Conservation (phyloP, 805 yeast genomes). For the Spathaspora boniae region DNA sequence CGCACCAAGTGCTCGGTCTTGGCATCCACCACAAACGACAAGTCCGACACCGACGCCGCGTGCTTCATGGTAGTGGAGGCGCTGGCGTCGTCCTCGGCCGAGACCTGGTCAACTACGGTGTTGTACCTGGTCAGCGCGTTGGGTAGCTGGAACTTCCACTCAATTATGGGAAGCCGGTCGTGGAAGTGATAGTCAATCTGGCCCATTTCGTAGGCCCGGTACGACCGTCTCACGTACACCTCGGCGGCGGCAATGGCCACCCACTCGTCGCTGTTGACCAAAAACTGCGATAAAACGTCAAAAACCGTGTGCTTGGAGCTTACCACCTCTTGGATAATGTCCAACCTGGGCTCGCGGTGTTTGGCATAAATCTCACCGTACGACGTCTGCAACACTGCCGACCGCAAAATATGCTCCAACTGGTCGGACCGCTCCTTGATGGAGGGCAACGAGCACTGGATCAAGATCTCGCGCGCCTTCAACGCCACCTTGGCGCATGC, state of each 20-base stretch:
- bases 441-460: slow-evolving; percentile 96
- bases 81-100: slow-evolving; percentile 36
- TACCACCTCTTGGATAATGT: slow-evolving; percentile 82
- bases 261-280: slow-evolving; percentile 77
- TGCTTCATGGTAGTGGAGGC: slow-evolving; percentile 53
- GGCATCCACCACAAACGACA: slow-evolving; percentile 76
- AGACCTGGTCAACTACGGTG: slow-evolving; percentile 51
- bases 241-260: slow-evolving; percentile 96
- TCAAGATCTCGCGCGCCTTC: slow-evolving; percentile 92
- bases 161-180: slow-evolving; percentile 63
- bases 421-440: slow-evolving; percentile 95
- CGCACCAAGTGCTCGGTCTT: slow-evolving; percentile 67
- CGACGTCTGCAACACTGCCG: slow-evolving; percentile 83
- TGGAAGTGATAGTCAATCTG: slow-evolving; percentile 61
- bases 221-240: slow-evolving; percentile 93
- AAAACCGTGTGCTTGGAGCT: slow-evolving; percentile 95
- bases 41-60: slow-evolving; percentile 90
- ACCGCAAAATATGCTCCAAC: slow-evolving; percentile 89
- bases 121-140: slow-evolving; percentile 70
- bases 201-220: slow-evolving; percentile 89
- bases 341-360: slow-evolving; percentile 79
- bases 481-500: slow-evolving; percentile 90
- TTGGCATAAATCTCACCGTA: slow-evolving; percentile 80
- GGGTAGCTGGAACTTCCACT: slow-evolving; percentile 88
- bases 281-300: slow-evolving; percentile 91